These are phyloP conservation scores for Limonium bicolor DNA, from an alignment of 148 eudicot species.

Conservation along the genomic window DNA sequence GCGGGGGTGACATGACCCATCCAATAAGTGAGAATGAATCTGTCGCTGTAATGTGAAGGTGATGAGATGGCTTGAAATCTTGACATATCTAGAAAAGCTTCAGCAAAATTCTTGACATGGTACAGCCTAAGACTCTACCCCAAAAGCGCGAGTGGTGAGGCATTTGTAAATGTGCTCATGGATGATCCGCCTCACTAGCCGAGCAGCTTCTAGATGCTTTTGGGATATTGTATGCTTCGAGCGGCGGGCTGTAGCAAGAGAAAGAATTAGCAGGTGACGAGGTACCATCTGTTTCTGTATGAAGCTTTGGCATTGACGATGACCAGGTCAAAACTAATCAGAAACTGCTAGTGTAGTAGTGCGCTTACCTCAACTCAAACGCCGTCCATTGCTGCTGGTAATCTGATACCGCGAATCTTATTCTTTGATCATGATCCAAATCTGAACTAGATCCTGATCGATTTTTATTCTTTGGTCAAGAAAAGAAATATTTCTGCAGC, in stretches of 20 bases:
- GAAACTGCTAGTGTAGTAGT: too few species aligned
- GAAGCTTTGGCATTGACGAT: conserved; percentile 74
- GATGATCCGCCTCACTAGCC: conserved; percentile 61
- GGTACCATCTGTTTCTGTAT: conserved; percentile 38
- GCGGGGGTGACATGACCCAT: conserved; percentile 19
- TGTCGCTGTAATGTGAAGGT: conserved; percentile 60
- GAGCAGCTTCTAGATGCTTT: conserved; percentile 79
- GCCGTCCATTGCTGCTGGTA: too few species aligned
- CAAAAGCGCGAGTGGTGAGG: conserved; percentile 58
- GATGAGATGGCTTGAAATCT: conserved; percentile 54
- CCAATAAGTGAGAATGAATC: conserved; percentile 14
- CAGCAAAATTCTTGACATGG: conserved; percentile 75
- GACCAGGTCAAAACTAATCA: background rate
- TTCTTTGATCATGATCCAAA: too few species aligned
- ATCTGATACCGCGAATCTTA: too few species aligned
- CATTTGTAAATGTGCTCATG: conserved; percentile 43
- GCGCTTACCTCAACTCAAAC: too few species aligned
- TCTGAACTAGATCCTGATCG: too few species aligned
- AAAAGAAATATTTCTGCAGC: too few species aligned
- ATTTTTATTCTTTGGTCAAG: too few species aligned
- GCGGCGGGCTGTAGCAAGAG: too few species aligned
- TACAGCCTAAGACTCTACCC: conserved; percentile 58
- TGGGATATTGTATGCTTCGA: too few species aligned
- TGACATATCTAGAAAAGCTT: conserved; percentile 55
- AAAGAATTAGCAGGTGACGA: conserved; percentile 41